Base-by-base conservation (phyloP, 495 filamentous ascomycete genomes). In the Podospora comata region DNA sequence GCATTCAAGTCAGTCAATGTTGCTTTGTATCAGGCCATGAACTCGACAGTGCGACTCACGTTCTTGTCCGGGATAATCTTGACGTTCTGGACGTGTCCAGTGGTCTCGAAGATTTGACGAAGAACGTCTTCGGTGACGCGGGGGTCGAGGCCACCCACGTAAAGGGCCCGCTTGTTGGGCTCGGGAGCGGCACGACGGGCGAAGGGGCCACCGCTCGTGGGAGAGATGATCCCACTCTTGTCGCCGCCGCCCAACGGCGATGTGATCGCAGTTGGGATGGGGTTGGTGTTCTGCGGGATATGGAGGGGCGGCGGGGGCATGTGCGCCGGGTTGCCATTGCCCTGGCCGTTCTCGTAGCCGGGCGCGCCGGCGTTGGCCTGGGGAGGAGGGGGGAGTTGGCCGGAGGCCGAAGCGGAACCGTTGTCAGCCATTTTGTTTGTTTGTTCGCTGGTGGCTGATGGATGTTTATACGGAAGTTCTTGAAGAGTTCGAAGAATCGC, bases 41-140 rank as follows among this genome's bases (percentile, higher is more conserved):
- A 60, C 15, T 39, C 55, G 16, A 63, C 3, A 19, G 15, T 20
- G 5, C 2, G 13, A 81, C 93, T 86, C 79, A 96, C 92, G 81
- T 94, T 97, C 87, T 97, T 97, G 83, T 99, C 95, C 48, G 95
- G 95, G 76, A 99, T 99, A 72, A 99, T 97, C 85, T 99, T 99
- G 69, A 99, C 95, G 73, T 91, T 98, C 79, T 97, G 89, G 69
- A 99, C 95, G 81, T 99, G 95, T 27, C 95, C 95, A 65, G 92
- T 97, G 4, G 95, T 98, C 83, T 99, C 96, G 75, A 99, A 99
- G 65, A 99, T 99, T 77, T 98, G 96, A 73, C 93, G 91, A 72
- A 99, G 79, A 48, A 98, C 92, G 76, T 98, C 95, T 76, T 99
- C 95, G 39, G 95, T 97, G 58, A 98, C 95, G 62, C 95, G 87